Percentiles rank a stretch among this genome's conserved stretches.
phyloP scores from a whole-genome alignment of 768 basidiomycete genomes.

The Agaricus subrufescens region DNA sequence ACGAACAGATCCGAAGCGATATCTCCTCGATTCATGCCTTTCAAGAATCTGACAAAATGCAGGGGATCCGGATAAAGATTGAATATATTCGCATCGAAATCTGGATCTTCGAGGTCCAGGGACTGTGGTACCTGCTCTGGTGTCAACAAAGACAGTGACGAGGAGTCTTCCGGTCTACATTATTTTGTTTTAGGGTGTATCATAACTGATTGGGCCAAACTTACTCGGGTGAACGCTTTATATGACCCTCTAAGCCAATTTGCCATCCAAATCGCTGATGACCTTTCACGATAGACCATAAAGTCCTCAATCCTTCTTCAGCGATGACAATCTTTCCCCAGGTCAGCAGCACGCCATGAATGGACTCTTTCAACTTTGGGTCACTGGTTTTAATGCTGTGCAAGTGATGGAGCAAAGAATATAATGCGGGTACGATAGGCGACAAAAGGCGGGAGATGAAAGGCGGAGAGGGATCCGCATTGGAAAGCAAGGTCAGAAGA shows the following conservation, averaged over 20 bases:
- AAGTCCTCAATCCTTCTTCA: conserved; percentile 44
- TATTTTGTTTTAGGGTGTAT: neutral
- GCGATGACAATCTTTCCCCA: conserved; percentile 69
- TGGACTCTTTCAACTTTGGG: conserved; percentile 53
- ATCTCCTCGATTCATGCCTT: conserved; percentile 60
- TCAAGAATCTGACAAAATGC: conserved; percentile 64
- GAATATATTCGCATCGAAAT: conserved; percentile 53
- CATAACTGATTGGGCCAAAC: conserved; percentile 16
- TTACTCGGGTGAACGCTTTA: conserved; percentile 39
- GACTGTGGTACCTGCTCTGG: conserved; percentile 29
- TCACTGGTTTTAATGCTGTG: conserved; percentile 56
- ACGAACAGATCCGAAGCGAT: conserved; percentile 74
- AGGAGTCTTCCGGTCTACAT: conserved; percentile 19
- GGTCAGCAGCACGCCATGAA: conserved; percentile 57
- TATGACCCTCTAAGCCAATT: conserved; percentile 48
- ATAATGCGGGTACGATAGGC: conserved; percentile 64
- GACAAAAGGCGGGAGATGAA: conserved; percentile 61
- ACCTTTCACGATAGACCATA: conserved; percentile 56
- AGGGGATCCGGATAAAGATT: conserved; percentile 72
- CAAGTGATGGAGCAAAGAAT: conserved; percentile 55
- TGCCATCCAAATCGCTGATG: conserved; percentile 51
- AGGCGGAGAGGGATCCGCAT: conserved; percentile 74
- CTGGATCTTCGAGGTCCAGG: conserved; percentile 35
- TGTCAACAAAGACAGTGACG: conserved; percentile 41
- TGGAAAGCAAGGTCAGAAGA: conserved; percentile 56